These are phyloP conservation scores for Theileria luwenshuni DNA, from an alignment of 169 alveolate species.

Conservation along the genomic window DNA sequence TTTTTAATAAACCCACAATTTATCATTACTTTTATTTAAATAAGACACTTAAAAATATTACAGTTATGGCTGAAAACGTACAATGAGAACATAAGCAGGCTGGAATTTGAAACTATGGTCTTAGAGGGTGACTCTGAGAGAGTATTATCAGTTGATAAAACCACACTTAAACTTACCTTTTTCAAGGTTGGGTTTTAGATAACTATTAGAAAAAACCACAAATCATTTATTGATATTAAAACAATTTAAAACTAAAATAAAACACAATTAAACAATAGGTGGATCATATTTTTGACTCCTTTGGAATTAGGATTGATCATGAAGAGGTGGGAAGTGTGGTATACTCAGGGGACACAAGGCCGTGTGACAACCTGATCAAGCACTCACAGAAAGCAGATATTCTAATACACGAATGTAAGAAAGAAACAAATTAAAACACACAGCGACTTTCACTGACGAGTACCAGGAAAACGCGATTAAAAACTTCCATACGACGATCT, in stretches of 20 bases:
- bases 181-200: background rate
- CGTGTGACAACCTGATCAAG: slow-evolving; percentile 80
- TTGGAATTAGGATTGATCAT: slow-evolving; percentile 55
- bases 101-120: slow-evolving; percentile 7
- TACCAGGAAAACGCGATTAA: slow-evolving; percentile 78
- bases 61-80: slow-evolving; percentile 8
- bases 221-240: too few species aligned
- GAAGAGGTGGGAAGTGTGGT: slow-evolving; percentile 75
- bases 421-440: background rate
- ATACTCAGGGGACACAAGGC: slow-evolving; percentile 91
- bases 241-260: too few species aligned
- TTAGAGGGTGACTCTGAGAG: background rate
- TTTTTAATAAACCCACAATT: background rate
- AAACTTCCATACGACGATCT: slow-evolving; percentile 70
- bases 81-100: slow-evolving; percentile 20
- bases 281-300: slow-evolving; percentile 80
- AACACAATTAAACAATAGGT: too few species aligned
- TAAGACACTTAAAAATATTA: too few species aligned
- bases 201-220: too few species aligned
- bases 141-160: background rate
- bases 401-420: slow-evolving; percentile 87
- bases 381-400: slow-evolving; percentile 81
- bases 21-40: too few species aligned
- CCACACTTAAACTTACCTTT: background rate
- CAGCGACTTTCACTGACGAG: slow-evolving; percentile 84